Evolutionary conservation across 306 rosid genomes (phyloP).

Genomic region (Amphicarpaea edgeworthii): DNA sequence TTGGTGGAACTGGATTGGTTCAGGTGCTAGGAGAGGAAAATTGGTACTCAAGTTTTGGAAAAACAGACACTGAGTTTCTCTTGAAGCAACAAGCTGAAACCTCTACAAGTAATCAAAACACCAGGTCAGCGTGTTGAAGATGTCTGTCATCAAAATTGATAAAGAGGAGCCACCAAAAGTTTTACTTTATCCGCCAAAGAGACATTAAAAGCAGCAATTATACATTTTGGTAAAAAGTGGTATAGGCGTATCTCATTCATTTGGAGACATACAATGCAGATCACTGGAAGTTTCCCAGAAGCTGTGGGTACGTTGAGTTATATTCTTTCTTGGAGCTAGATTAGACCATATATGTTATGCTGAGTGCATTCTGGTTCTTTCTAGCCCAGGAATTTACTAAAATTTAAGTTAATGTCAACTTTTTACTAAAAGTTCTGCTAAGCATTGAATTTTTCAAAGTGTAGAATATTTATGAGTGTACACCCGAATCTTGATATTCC

Average conservation of each 20-base stretch:
- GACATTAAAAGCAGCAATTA: constrained; percentile 73
- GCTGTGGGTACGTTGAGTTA: constrained; percentile 75
- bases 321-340: constrained; percentile 35
- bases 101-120: constrained; percentile 58
- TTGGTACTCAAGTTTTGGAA: constrained; percentile 67
- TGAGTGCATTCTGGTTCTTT: constrained; percentile 24
- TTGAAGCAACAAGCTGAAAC: constrained; percentile 71
- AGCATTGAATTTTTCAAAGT: constrained; percentile 49
- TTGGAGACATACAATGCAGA: constrained; percentile 67
- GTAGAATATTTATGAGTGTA: constrained; percentile 89
- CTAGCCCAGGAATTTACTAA: constrained; percentile 6
- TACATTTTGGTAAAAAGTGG: constrained; percentile 81
- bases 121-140: constrained; percentile 63
- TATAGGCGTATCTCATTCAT: constrained; percentile 74
- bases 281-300: constrained; percentile 71
- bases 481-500: constrained; percentile 86
- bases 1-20: constrained; percentile 84
- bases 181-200: constrained; percentile 75
- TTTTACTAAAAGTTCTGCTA: constrained; percentile 39
- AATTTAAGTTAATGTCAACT: neutral
- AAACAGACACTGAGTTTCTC: constrained; percentile 67
- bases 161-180: constrained; percentile 67
- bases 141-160: constrained; percentile 58
- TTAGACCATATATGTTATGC: constrained; percentile 10
- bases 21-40: constrained; percentile 71